phyloP scores from a whole-genome alignment of 208 protist genomes.

The Perkinsela sp. region DNA sequence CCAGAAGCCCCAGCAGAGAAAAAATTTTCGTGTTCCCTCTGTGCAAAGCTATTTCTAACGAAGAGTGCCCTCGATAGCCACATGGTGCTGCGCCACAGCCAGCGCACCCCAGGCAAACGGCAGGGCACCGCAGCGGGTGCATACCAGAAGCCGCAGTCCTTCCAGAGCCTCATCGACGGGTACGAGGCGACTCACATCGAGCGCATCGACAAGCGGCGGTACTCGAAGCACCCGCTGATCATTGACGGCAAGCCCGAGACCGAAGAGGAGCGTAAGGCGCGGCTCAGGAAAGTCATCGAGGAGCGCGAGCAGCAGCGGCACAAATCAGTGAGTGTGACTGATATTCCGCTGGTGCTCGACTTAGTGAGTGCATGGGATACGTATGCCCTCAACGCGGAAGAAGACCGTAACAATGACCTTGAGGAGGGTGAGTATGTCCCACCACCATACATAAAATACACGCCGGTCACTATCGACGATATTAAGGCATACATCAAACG shows the following conservation, averaged over 20 bases:
- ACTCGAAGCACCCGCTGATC: background rate
- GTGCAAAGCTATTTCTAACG: background rate
- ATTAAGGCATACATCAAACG: background rate
- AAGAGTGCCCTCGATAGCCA: background rate
- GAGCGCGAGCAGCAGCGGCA: background rate
- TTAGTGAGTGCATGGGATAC: background rate
- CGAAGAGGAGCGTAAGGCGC: background rate
- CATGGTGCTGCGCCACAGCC: background rate
- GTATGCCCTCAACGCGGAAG: background rate
- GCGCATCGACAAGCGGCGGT: background rate
- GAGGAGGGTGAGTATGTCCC: background rate
- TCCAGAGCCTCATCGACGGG: background rate
- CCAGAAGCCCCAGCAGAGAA: background rate
- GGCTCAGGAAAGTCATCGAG: background rate
- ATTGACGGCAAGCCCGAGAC: background rate
- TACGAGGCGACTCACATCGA: background rate
- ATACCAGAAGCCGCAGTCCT: background rate
- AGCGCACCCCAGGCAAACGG: too few species aligned
- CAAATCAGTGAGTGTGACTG: conserved; percentile 1
- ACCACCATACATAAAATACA: background rate
- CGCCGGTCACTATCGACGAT: background rate
- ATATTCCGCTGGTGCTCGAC: background rate
- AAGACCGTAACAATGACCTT: background rate
- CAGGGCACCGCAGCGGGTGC: background rate
- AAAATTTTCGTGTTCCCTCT: background rate